These are phyloP conservation scores for Yamadazyma conglobata DNA, from an alignment of 1,139 yeast genomes.

Conservation along the genomic window DNA sequence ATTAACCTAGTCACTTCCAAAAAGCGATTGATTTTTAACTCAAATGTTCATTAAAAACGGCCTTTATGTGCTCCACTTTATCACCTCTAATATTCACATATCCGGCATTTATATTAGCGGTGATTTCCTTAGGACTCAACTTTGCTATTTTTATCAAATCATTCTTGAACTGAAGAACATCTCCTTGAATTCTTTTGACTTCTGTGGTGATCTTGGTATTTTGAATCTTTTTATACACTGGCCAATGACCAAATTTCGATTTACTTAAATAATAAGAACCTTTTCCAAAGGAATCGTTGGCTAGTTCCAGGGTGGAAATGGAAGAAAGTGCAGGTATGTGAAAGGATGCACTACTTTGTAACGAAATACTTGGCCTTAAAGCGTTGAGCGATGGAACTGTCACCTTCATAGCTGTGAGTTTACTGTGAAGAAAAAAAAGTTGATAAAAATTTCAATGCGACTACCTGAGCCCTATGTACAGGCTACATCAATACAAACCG, in stretches of 20 bases:
- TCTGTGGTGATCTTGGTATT: constrained; percentile 58
- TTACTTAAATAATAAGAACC: constrained; percentile 49
- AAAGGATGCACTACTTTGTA: constrained; percentile 17
- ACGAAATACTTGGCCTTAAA: constrained; percentile 22
- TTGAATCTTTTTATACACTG: constrained; percentile 60
- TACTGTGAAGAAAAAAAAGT: too few relatives aligned
- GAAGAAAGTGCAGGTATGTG: constrained; percentile 28
- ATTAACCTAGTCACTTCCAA: too few relatives aligned
- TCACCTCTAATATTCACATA: constrained; percentile 59
- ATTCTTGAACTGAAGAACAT: constrained; percentile 51
- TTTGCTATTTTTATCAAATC: constrained; percentile 51
- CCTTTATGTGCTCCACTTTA: constrained; percentile 41
- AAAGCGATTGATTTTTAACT: constrained; percentile 3
- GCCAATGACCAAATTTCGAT: constrained; percentile 61
- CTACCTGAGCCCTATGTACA: too few relatives aligned
- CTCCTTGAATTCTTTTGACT: constrained; percentile 62
- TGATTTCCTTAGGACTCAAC: constrained; percentile 37
- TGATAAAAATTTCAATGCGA: too few relatives aligned
- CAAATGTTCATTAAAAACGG: constrained; percentile 24
- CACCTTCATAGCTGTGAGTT: too few relatives aligned
- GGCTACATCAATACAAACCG: background rate
- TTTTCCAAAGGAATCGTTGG: constrained; percentile 43
- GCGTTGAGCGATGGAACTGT: too few relatives aligned
- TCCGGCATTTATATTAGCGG: constrained; percentile 39
- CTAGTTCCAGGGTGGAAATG: constrained; percentile 26